phyloP scores from a whole-genome alignment of 2,329 filamentous ascomycete species.

The Penicillium sp. region DNA sequence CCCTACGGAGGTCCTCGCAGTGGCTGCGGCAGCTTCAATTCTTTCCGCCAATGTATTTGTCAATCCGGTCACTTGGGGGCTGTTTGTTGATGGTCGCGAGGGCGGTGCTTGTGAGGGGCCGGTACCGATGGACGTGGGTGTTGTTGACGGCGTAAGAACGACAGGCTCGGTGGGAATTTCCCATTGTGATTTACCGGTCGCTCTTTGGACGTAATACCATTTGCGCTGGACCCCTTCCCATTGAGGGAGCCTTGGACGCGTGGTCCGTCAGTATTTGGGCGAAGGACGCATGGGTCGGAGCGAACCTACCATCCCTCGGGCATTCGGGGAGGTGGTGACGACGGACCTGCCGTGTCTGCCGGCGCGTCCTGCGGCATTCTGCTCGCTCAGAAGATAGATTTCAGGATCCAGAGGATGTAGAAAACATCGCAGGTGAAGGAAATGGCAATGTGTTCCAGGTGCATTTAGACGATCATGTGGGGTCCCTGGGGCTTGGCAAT shows the following conservation, averaged over 20 bases:
- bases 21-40: slow-evolving; percentile 16
- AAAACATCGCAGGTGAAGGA: neutral
- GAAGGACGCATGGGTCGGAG: neutral
- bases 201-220: slow-evolving; percentile 43
- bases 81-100: slow-evolving; percentile 25
- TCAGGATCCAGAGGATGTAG: neutral
- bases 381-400: neutral
- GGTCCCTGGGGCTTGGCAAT: slow-evolving; percentile 16
- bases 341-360: slow-evolving; percentile 40
- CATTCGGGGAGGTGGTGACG: slow-evolving; percentile 36
- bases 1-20: slow-evolving; percentile 29
- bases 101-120: slow-evolving; percentile 28
- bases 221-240: slow-evolving; percentile 39
- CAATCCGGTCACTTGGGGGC: slow-evolving; percentile 10
- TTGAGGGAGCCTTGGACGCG: slow-evolving; percentile 36
- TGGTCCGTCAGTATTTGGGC: slow-evolving; percentile 5
- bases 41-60: slow-evolving; percentile 12
- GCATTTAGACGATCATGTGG: slow-evolving; percentile 21
- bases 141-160: slow-evolving; percentile 37
- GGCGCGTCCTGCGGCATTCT: slow-evolving; percentile 32
- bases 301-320: slow-evolving; percentile 41
- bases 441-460: neutral
- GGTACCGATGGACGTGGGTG: slow-evolving; percentile 28
- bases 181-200: slow-evolving; percentile 42
- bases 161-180: slow-evolving; percentile 42